A percentile compares a stretch with the other conserved stretches of the same genome.
Evolutionary conservation across 129 eudicot species (phyloP).

Genomic region (Escallonia herrerae): DNA sequence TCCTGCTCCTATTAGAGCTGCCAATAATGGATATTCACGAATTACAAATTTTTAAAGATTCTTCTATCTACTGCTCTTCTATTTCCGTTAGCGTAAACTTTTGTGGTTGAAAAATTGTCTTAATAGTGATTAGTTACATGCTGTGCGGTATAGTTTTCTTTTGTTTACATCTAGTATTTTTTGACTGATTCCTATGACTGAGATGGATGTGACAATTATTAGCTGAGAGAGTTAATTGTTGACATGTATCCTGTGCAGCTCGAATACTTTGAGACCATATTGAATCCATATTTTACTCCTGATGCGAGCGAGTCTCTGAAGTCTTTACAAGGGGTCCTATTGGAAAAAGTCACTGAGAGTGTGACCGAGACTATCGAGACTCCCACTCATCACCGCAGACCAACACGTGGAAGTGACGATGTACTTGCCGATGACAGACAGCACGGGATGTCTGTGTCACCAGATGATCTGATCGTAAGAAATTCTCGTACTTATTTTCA

Average conservation of each 20-base stretch:
- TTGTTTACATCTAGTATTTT: neutral
- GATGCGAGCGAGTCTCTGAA: conserved; percentile 83
- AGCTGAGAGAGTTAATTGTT: conserved; percentile 1
- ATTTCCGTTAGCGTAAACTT: neutral
- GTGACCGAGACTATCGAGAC: conserved; percentile 66
- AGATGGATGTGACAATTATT: neutral
- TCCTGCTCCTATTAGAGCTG: neutral
- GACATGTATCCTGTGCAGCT: conserved; percentile 43
- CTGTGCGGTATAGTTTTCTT: neutral
- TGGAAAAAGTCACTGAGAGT: conserved; percentile 92
- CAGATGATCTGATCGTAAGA: conserved; percentile 96
- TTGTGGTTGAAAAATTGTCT: neutral
- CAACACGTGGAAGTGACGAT: conserved; percentile 91
- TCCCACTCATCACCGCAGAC: conserved; percentile 75
- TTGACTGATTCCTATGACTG: neutral
- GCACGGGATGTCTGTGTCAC: conserved; percentile 64
- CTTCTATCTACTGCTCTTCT: too few species aligned
- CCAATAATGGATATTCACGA: neutral
- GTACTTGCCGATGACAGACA: conserved; percentile 73
- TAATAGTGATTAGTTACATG: neutral
- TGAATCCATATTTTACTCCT: conserved; percentile 68
- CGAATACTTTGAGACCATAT: conserved; percentile 89
- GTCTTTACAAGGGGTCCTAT: conserved; percentile 76
- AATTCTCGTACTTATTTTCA: neutral
- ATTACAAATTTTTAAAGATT: too few species aligned